Evolutionary conservation across 208 protist genomes (phyloP).

Genomic region (Acanthamoeba rhysodes): DNA sequence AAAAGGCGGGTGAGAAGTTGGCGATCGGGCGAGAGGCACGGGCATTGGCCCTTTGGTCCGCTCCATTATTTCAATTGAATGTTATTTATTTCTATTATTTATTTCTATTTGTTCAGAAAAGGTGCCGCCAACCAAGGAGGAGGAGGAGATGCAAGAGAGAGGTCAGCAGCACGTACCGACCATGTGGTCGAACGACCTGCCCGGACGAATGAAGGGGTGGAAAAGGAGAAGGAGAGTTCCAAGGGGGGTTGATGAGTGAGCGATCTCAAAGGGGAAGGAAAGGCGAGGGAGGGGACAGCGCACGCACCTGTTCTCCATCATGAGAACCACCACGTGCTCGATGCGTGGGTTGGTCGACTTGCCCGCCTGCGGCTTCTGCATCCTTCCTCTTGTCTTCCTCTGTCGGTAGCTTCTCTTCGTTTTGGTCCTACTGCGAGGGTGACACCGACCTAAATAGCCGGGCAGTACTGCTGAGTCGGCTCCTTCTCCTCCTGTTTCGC

Average conservation of each 20-base stretch:
- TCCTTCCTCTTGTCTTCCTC: background rate
- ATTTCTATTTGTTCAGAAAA: too few species aligned
- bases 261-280: background rate
- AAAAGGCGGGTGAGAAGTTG: background rate
- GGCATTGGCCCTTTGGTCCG: background rate
- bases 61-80: too few species aligned
- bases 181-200: slow-evolving; percentile 59
- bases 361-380: slow-evolving; percentile 34
- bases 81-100: background rate
- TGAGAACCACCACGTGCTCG: slow-evolving; percentile 60
- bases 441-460: too few species aligned
- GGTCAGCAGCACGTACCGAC: background rate
- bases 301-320: slow-evolving; percentile 33
- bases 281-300: background rate
- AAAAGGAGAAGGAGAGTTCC: background rate
- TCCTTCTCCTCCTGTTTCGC: too few species aligned
- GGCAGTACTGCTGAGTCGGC: too few species aligned
- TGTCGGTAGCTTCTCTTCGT: too few species aligned
- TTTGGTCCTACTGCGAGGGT: too few species aligned
- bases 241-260: too few species aligned
- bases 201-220: background rate
- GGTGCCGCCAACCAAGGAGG: background rate
- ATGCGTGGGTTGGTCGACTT: slow-evolving; percentile 59
- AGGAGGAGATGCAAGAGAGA: background rate
- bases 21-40: background rate